Percentiles rank a stretch among this genome's conserved stretches.
phyloP scores from a whole-genome alignment of 441 rosid species.

The Daphne laureola region DNA sequence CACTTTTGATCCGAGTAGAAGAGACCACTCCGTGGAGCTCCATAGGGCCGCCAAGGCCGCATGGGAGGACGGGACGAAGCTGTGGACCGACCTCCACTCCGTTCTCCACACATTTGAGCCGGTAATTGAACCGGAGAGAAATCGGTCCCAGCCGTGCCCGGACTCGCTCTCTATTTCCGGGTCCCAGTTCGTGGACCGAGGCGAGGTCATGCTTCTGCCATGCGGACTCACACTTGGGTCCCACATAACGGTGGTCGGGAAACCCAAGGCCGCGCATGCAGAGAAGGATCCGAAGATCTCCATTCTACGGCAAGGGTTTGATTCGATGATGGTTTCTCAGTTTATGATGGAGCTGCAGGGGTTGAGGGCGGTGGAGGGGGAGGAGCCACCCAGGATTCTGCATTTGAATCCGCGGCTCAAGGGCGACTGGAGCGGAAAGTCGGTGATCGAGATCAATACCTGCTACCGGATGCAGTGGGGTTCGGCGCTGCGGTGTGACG shows the following conservation, averaged over 20 bases:
- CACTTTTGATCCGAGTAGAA: slow-evolving; percentile 39
- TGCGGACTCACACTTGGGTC: slow-evolving; percentile 91
- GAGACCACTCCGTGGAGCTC: slow-evolving; percentile 64
- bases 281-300: slow-evolving; percentile 62
- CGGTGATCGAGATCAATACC: slow-evolving; percentile 79
- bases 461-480: slow-evolving; percentile 91
- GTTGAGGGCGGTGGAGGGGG: slow-evolving; percentile 62
- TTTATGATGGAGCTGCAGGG: slow-evolving; percentile 71
- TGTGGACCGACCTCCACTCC: slow-evolving; percentile 60
- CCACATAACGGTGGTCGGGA: slow-evolving; percentile 75
- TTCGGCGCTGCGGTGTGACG: slow-evolving; percentile 52
- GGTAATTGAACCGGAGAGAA: slow-evolving; percentile 17
- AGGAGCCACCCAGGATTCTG: slow-evolving; percentile 70
- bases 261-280: slow-evolving; percentile 61
- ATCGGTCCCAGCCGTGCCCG: slow-evolving; percentile 44
- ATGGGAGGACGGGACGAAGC: slow-evolving; percentile 65
- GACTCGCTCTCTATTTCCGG: slow-evolving; percentile 54
- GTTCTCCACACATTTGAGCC: slow-evolving; percentile 23
- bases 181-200: slow-evolving; percentile 41
- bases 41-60: slow-evolving; percentile 68
- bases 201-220: slow-evolving; percentile 56
- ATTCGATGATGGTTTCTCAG: slow-evolving; percentile 54
- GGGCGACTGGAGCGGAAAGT: slow-evolving; percentile 72
- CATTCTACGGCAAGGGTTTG: slow-evolving; percentile 33
- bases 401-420: slow-evolving; percentile 74